Percentiles rank a stretch among this genome's conserved stretches.
phyloP scores from a whole-genome alignment of 148 eudicot genomes.

The Camellia japonica region DNA sequence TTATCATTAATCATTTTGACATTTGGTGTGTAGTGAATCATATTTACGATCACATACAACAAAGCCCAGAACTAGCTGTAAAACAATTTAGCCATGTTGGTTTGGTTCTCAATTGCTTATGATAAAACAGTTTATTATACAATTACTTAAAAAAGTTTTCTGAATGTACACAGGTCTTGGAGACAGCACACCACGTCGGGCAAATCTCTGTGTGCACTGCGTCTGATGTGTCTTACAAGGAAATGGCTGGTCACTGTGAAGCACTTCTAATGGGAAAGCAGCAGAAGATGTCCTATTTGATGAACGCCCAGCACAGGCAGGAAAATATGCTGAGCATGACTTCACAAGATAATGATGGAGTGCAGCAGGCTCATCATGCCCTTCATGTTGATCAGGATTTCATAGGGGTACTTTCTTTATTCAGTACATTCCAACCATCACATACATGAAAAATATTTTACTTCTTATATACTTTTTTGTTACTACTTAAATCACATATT shows the following conservation, averaged over 20 bases:
- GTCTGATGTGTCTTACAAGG: conserved; percentile 75
- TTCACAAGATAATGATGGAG: conserved; percentile 23
- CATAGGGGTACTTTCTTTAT: conserved; percentile 29
- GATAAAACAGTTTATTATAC: background rate
- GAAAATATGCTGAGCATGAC: conserved; percentile 31
- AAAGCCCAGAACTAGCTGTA: too few species aligned
- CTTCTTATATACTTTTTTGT: background rate
- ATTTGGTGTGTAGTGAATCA: too few species aligned
- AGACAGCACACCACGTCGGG: conserved; percentile 80
- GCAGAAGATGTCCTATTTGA: conserved; percentile 80
- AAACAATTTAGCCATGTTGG: background rate
- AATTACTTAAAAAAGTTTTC: background rate
- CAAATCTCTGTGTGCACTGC: conserved; percentile 71
- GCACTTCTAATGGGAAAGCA: conserved; percentile 79
- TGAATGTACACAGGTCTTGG: conserved; percentile 54
- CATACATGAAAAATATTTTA: background rate
- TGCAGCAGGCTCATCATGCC: conserved; percentile 21
- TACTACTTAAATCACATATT: background rate
- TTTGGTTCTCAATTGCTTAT: conserved; percentile 5
- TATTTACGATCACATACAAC: too few species aligned
- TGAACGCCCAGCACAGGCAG: conserved; percentile 42
- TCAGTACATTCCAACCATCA: conserved; percentile 14
- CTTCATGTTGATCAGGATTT: conserved; percentile 18
- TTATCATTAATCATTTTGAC: too few species aligned
- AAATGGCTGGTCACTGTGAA: conserved; percentile 90